Evolutionary conservation across 164 flowering plant species (phyloP), one percentile per base, ranked within the genome.

Genomic region (Warburgia ugandensis): DNA sequence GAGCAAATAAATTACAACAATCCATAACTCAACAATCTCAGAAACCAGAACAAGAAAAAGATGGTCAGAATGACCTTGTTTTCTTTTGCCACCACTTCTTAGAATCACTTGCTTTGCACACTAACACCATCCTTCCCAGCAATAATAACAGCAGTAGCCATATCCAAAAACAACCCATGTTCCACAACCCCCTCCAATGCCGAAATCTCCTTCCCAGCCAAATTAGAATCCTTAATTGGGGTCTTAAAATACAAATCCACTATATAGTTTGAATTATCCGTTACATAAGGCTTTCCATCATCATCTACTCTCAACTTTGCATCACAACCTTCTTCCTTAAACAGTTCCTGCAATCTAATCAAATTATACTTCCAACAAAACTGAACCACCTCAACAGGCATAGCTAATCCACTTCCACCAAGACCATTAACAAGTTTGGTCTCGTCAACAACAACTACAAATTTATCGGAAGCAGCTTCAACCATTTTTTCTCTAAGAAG

Each of bases 321-420:
- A 11, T 44, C 52, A 19, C 60, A 56, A 2, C 60, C 52, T 12
- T 45, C 60, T n/a, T 52, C 42, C 35, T 52, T 36, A 37, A 56
- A 56, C 30, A 56, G 14, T 16, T 25, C 35, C 52, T 46, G 43
- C 31, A 56, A 35, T 35, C 52, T 22, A 26, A 16, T 5, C 26
- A 30, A 12, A 16, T 29, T 56, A 32, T 44, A 44, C 50, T 55
- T 45, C 50, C 50, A 44, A 30, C 59, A 44, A 13, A 55, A 55
- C 23, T 29, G 60, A 9, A 56, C 52, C 19, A 56, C 50, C 52
- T 56, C 60, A n/a, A 56, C 52, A 0, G 52, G 60, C 52, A 56
- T 45, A 1, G 60, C 52, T 8, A 41, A 22, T 10, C 52, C 52
- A 40, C 51, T 56, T 8, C 49, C 43, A 0, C 60, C 60, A 14